Percentiles rank a stretch among this genome's conserved stretches.
Conservation (phyloP, 352 stramenopile genomes). For the Plasmopara viticola region DNA sequence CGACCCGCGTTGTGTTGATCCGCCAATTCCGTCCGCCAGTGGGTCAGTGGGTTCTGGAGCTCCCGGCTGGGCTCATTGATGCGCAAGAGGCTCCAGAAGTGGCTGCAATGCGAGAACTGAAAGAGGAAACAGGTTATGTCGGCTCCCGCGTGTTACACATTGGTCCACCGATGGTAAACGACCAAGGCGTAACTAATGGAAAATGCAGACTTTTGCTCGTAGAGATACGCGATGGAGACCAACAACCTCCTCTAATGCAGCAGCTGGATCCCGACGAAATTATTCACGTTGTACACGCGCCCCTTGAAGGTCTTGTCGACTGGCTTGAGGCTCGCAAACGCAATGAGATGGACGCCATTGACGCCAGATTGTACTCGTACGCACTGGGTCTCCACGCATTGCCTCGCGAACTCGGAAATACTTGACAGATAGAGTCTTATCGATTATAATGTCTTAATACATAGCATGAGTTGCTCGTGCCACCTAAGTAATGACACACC, state of each 20-base stretch:
- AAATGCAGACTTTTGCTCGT: slow-evolving; percentile 61
- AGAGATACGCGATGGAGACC: slow-evolving; percentile 43
- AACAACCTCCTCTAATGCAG: slow-evolving; percentile 23
- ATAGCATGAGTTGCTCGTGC: slow-evolving; percentile 15
- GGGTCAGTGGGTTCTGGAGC: slow-evolving; percentile 83
- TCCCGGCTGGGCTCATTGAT: slow-evolving; percentile 90
- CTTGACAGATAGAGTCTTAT: neutral
- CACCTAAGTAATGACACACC: slow-evolving; percentile 28
- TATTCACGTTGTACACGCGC: slow-evolving; percentile 57
- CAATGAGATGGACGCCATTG: slow-evolving; percentile 39
- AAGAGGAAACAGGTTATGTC: slow-evolving; percentile 87
- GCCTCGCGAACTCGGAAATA: slow-evolving; percentile 13
- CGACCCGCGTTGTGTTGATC: slow-evolving; percentile 67
- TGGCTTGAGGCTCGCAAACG: slow-evolving; percentile 43
- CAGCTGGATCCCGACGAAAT: slow-evolving; percentile 65
- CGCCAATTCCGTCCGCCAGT: slow-evolving; percentile 88
- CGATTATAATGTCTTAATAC: slow-evolving; percentile 11
- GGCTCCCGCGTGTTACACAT: slow-evolving; percentile 61
- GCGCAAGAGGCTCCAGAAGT: slow-evolving; percentile 56
- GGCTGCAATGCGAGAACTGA: slow-evolving; percentile 78
- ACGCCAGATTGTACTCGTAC: slow-evolving; percentile 56
- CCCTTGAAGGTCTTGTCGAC: slow-evolving; percentile 53
- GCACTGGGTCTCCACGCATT: slow-evolving; percentile 42
- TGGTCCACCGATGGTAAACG: slow-evolving; percentile 71
- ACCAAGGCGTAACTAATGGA: slow-evolving; percentile 75